These are phyloP conservation scores for Tulasnella sp. DNA, from an alignment of 768 basidiomycete genomes.

Conservation along the genomic window DNA sequence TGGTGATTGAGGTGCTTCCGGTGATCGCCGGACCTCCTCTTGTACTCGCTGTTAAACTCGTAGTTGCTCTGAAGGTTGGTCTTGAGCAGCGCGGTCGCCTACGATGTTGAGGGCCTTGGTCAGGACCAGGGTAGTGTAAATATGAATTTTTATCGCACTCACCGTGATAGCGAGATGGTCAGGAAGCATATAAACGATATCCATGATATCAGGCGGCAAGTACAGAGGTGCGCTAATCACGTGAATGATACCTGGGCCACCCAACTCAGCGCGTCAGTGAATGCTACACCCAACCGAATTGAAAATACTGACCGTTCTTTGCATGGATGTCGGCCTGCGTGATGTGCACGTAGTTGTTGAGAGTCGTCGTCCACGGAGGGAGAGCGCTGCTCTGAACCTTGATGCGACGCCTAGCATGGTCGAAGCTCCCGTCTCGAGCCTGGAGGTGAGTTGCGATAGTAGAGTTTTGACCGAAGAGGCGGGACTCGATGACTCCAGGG, in stretches of 20 bases:
- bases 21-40: neutral
- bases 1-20: neutral
- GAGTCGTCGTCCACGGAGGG: slow-evolving; percentile 7
- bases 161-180: slow-evolving; percentile 7
- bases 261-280: neutral
- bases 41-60: slow-evolving; percentile 2
- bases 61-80: slow-evolving; percentile 4
- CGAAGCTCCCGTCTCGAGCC: slow-evolving; percentile 13
- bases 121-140: neutral
- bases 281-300: neutral
- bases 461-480: slow-evolving; percentile 7
- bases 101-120: too few relatives aligned
- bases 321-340: slow-evolving; percentile 5
- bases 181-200: neutral
- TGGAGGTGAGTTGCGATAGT: slow-evolving; percentile 5
- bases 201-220: slow-evolving; percentile 1
- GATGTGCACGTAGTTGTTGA: slow-evolving; percentile 14
- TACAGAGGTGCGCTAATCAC: slow-evolving; percentile 3
- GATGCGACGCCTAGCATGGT: slow-evolving; percentile 1
- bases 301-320: neutral
- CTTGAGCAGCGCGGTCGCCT: slow-evolving; percentile 9
- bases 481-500: slow-evolving; percentile 1
- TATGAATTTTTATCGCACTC: neutral
- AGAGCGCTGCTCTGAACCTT: slow-evolving; percentile 7
- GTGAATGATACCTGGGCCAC: slow-evolving; percentile 15